A percentile compares a stretch with the other conserved stretches of the same genome.
Evolutionary conservation across 148 eudicot genomes (phyloP).

Genomic region (Agrostemma githago): DNA sequence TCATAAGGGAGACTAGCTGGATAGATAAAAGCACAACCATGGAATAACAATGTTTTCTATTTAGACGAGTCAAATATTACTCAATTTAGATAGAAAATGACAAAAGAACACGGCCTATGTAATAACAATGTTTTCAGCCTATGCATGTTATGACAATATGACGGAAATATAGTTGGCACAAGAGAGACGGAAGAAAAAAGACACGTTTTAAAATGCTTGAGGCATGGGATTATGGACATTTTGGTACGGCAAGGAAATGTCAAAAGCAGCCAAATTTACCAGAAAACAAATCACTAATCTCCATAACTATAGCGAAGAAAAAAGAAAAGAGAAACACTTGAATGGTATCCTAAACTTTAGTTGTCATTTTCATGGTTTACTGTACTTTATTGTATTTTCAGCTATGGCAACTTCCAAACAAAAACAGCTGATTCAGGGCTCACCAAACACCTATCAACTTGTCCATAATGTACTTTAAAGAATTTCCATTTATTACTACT

Average conservation of each 20-base stretch:
- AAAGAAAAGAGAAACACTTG: neutral
- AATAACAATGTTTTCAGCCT: too few species aligned
- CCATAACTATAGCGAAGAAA: slow-evolving; percentile 16
- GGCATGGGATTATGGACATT: slow-evolving; percentile 10
- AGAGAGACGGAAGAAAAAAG: too few species aligned
- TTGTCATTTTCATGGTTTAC: slow-evolving; percentile 19
- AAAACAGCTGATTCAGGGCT: slow-evolving; percentile 8
- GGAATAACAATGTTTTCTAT: too few species aligned
- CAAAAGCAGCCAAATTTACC: slow-evolving; percentile 20
- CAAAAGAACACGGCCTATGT: too few species aligned
- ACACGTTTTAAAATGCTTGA: slow-evolving; percentile 18
- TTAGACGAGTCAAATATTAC: too few species aligned
- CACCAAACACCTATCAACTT: slow-evolving; percentile 21
- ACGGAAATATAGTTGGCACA: too few species aligned
- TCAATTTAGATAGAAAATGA: too few species aligned
- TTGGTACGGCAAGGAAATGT: slow-evolving; percentile 21
- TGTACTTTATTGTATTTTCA: neutral
- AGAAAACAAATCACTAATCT: slow-evolving; percentile 15
- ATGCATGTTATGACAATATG: too few species aligned
- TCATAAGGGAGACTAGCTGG: too few species aligned
- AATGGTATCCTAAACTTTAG: neutral
- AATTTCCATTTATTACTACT: slow-evolving; percentile 5
- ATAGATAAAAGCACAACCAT: too few species aligned
- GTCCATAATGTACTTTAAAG: slow-evolving; percentile 10
- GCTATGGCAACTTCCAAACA: slow-evolving; percentile 3